Conservation (phyloP, 805 yeast species). For the Candida peoriensis region DNA sequence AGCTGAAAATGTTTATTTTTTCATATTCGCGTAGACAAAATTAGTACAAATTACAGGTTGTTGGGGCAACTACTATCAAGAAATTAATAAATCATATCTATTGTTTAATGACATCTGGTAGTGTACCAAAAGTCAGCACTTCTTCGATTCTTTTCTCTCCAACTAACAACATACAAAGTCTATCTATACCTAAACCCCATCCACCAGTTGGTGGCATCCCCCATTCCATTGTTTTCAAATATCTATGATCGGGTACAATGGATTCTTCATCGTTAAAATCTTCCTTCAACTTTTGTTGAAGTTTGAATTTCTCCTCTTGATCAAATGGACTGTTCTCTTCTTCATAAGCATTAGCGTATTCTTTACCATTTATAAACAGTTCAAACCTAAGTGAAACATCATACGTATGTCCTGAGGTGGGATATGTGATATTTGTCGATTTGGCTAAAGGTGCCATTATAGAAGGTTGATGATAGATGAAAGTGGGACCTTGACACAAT, state of each 20-base stretch:
- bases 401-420: slow-evolving; percentile 22
- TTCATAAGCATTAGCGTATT: slow-evolving; percentile 89
- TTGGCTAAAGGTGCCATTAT: slow-evolving; percentile 86
- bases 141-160: slow-evolving; percentile 63
- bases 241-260: slow-evolving; percentile 66
- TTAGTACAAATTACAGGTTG: no score
- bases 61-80: no score
- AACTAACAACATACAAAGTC: slow-evolving; percentile 76
- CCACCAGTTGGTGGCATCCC: slow-evolving; percentile 99
- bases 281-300: slow-evolving; percentile 47
- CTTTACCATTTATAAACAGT: slow-evolving; percentile 72
- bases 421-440: slow-evolving; percentile 35
- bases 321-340: slow-evolving; percentile 86
- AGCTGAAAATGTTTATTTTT: no score
- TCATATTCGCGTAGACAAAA: no score
- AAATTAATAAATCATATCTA: slow-evolving; percentile 24
- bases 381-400: slow-evolving; percentile 72
- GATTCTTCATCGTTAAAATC: slow-evolving; percentile 55
- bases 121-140: slow-evolving; percentile 69
- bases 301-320: slow-evolving; percentile 58
- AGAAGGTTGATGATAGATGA: slow-evolving; percentile 80
- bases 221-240: slow-evolving; percentile 75
- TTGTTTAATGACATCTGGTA: slow-evolving; percentile 66
- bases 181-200: slow-evolving; percentile 92
- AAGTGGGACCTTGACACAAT: slow-evolving; percentile 56